Conservation (phyloP, 352 stramenopile genomes). For the Phytophthora brassicae region DNA sequence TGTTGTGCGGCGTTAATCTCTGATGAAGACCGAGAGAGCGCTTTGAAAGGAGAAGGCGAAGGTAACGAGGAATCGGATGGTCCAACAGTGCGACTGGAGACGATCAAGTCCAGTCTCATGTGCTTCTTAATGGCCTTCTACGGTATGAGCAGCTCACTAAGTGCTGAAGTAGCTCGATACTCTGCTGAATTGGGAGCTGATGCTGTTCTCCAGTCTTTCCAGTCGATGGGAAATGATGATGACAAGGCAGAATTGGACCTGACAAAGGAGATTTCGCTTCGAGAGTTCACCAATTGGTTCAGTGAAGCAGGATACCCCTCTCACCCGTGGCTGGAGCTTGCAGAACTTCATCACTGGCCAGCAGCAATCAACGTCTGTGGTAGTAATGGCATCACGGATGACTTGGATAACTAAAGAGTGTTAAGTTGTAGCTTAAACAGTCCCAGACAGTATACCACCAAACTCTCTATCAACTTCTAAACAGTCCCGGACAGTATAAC, state of each 20-base stretch:
- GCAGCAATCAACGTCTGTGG: conserved; percentile 70
- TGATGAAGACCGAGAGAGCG: conserved; percentile 30
- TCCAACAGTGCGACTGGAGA: conserved; percentile 49
- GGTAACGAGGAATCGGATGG: conserved; percentile 16
- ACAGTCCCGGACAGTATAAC: neutral
- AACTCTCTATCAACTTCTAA: too few species aligned
- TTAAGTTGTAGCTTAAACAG: too few species aligned
- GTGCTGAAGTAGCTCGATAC: conserved; percentile 67
- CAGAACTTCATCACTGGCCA: conserved; percentile 78
- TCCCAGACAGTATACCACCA: too few species aligned
- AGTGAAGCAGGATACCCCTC: conserved; percentile 59
- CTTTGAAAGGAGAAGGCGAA: conserved; percentile 25
- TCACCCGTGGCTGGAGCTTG: conserved; percentile 80
- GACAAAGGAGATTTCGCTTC: conserved; percentile 48
- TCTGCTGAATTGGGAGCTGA: conserved; percentile 70
- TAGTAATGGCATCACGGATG: conserved; percentile 40
- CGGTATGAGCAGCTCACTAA: conserved; percentile 78
- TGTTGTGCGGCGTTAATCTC: conserved; percentile 45
- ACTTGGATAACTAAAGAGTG: conserved; percentile 15
- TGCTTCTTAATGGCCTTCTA: conserved; percentile 86
- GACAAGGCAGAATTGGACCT: conserved; percentile 41
- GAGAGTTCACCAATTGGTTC: conserved; percentile 81
- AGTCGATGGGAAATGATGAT: conserved; percentile 29
- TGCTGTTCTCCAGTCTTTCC: conserved; percentile 65
- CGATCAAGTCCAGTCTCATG: conserved; percentile 63